These are phyloP conservation scores for Blastomyces parvus DNA, from an alignment of 2,329 filamentous ascomycete genomes.

Conservation along the genomic window DNA sequence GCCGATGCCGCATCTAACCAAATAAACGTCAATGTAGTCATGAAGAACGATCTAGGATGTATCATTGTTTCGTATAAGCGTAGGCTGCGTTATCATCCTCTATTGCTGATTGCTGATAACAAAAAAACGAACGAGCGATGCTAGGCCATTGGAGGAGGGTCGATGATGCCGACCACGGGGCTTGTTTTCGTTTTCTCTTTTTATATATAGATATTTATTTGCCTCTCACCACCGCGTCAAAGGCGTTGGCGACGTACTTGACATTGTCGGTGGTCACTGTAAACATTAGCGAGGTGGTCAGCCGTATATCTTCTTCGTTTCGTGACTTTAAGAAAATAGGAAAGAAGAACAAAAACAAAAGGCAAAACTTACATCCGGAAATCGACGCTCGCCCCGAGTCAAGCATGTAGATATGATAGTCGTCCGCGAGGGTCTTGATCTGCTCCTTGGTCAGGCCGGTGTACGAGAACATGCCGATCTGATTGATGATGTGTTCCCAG, in stretches of 20 bases:
- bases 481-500: conserved; percentile 97
- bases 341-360: not conserved
- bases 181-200: too few species aligned
- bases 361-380: conserved; percentile 17
- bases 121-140: too few species aligned
- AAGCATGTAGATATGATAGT: conserved; percentile 23
- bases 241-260: conserved; percentile 18
- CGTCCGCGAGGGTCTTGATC: conserved; percentile 15
- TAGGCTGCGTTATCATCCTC: not conserved
- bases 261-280: conserved; percentile 18
- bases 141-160: too few species aligned
- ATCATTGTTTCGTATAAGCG: not conserved
- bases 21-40: not conserved
- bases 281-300: not conserved
- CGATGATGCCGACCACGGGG: too few species aligned
- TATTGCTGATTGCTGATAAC: too few species aligned
- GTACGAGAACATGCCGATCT: conserved; percentile 40
- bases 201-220: not conserved
- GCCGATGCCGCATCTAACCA: not conserved
- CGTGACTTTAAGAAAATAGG: not conserved
- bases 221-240: conserved; percentile 15
- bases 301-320: not conserved
- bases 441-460: conserved; percentile 22
- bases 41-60: not conserved
- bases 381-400: conserved; percentile 22